Conservation (phyloP, 345 rosid genomes). For the Rhodomyrtus tomentosa region DNA sequence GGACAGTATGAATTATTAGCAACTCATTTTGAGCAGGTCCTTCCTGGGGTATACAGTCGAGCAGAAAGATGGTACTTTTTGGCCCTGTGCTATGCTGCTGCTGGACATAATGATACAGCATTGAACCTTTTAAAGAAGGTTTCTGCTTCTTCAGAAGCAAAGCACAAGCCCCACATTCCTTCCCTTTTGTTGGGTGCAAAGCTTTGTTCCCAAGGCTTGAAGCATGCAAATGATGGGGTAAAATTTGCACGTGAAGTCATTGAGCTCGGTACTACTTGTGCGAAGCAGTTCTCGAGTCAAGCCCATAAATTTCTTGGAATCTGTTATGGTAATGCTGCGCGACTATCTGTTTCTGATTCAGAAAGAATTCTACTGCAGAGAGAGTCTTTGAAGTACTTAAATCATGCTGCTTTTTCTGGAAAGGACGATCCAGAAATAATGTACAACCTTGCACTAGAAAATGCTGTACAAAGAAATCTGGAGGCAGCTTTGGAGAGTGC, state of each 20-base stretch:
- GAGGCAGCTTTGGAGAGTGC: constrained; percentile 59
- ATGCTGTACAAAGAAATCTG: constrained; percentile 77
- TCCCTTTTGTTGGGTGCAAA: constrained; percentile 73
- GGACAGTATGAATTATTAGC: constrained; percentile 66
- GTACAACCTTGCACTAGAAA: constrained; percentile 56
- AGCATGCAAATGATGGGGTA: constrained; percentile 54
- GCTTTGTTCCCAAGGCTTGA: constrained; percentile 58
- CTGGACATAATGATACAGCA: constrained; percentile 57
- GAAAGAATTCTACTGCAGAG: constrained; percentile 50
- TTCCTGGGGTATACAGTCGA: constrained; percentile 59
- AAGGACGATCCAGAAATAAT: constrained; percentile 47
- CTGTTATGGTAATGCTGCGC: constrained; percentile 77
- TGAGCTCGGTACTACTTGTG: constrained; percentile 15
- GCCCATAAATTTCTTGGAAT: constrained; percentile 74
- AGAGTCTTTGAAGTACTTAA: constrained; percentile 51
- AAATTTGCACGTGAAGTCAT: constrained; percentile 41
- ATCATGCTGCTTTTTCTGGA: constrained; percentile 34
- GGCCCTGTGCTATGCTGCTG: constrained; percentile 80
- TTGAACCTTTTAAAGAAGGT: constrained; percentile 63
- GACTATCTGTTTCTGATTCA: constrained; percentile 55
- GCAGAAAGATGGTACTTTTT: constrained; percentile 87
- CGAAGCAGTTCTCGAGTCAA: constrained; percentile 44
- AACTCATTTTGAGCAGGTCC: constrained; percentile 55
- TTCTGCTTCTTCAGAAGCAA: constrained; percentile 61
- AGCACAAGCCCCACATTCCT: constrained; percentile 32